Base-by-base conservation (phyloP, 495 filamentous ascomycete species). In the Neurospora sublineolata region DNA sequence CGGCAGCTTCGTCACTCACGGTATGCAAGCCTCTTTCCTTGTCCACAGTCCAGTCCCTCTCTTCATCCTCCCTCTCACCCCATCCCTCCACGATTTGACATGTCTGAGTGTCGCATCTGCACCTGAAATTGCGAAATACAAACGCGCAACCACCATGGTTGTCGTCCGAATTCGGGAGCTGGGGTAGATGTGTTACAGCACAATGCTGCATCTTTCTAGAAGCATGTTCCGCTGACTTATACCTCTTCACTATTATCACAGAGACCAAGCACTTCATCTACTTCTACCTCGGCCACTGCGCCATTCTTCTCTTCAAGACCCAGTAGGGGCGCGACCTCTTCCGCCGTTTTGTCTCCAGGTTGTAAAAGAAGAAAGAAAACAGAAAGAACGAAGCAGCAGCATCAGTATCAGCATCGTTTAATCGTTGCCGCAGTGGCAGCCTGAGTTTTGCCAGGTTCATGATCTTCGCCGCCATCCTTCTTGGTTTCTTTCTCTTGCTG, bases 261-360 rank as follows among this genome's bases (percentile, higher is more conserved):
- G 94, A 99, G 80, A 97, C 95, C 46, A 97, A 97, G 83, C 95
- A 99, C 83, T 99, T 99, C 85, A 97, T 98, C 80, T 99, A 99
- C 86, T 99, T 99, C 87, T 98, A 98, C 84, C 92, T 98, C 72
- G 95, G 95, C 68, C 95, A 97, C 86, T 97, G 93, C 80, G 95
- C 95, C 23, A 97, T 99, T 77, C 90, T 99, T 58, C 89, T 99
- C 70, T 99, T 98, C 89, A 99, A 99, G 88, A 99, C 95, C 33
- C 94, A 97, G 86, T 97, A 88, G 84, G 76, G 38, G 71, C 39
- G 71, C 73, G 71, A 69, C 75, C 75, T 76, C 75, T 73, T 75
- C 75, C 52, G 52, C 52, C 75, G 73, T 75, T 75, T 76, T 72
- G 73, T 76, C 71, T 76, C 75, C 42, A 68, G 68, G 67, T 68